phyloP scores from a whole-genome alignment of 257 asterid genomes.

The Cinchona pubescens region DNA sequence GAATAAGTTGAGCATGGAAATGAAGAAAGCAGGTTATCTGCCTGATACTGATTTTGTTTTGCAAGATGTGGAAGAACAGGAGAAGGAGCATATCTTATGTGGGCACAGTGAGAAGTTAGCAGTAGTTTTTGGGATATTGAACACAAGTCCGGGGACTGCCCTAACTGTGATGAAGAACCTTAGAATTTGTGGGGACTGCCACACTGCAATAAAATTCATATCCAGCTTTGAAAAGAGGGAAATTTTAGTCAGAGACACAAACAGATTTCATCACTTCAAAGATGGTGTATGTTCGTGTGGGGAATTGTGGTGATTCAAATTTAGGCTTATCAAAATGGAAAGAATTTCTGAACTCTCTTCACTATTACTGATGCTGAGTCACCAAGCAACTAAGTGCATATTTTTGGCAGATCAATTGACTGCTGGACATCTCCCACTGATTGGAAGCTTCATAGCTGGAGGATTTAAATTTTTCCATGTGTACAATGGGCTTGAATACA shows the following conservation, averaged over 20 bases:
- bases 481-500: background rate
- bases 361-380: background rate
- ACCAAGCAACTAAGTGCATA: background rate
- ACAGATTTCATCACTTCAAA: too few species aligned
- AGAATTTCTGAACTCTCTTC: background rate
- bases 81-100: constrained; percentile 79
- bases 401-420: background rate
- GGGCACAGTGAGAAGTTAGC: constrained; percentile 96
- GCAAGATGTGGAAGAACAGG: constrained; percentile 96
- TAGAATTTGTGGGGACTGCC: constrained; percentile 91
- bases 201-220: constrained; percentile 66
- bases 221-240: constrained; percentile 72
- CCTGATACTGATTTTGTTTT: constrained; percentile 63
- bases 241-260: constrained; percentile 76
- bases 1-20: constrained; percentile 49
- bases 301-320: constrained; percentile 73
- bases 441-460: background rate
- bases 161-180: constrained; percentile 80
- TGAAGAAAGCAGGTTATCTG: constrained; percentile 67
- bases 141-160: constrained; percentile 60
- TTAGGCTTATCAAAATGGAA: background rate
- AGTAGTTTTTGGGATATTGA: constrained; percentile 72
- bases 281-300: constrained; percentile 81
- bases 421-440: background rate
- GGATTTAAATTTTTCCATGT: background rate